Evolutionary conservation across 805 yeast species (phyloP).

Genomic region (Yarrowia osloensis): DNA sequence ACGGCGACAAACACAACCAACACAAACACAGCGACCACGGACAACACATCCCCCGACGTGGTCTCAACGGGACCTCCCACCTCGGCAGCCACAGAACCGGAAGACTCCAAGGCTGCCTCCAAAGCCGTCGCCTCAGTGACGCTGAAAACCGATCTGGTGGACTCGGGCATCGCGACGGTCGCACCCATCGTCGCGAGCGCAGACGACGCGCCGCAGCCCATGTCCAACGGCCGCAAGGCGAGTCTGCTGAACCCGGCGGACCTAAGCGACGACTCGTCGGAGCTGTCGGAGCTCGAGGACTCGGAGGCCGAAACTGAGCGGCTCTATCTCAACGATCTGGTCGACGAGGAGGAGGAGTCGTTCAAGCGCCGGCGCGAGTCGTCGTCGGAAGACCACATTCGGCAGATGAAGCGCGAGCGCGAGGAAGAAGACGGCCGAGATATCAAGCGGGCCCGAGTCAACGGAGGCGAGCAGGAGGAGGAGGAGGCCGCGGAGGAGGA

Average conservation of each 20-base stretch:
- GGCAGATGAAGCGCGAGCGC: slow-evolving; percentile 31
- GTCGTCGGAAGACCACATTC: slow-evolving; percentile 22
- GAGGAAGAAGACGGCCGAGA: slow-evolving; percentile 33
- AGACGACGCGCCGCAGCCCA: background rate
- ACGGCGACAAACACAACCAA: background rate
- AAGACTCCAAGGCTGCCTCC: no score
- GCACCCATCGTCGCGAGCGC: background rate
- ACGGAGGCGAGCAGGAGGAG: slow-evolving; percentile 10
- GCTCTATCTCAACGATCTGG: slow-evolving; percentile 58
- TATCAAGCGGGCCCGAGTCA: slow-evolving; percentile 33
- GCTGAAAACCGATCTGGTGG: background rate
- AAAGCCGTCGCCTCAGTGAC: background rate
- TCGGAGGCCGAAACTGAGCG: slow-evolving; percentile 93
- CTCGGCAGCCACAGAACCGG: no score
- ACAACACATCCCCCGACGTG: no score
- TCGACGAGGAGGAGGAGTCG: slow-evolving; percentile 39
- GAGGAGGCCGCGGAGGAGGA: background rate
- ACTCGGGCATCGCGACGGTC: background rate
- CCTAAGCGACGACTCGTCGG: slow-evolving; percentile 44
- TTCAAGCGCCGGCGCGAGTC: slow-evolving; percentile 28
- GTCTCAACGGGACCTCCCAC: no score
- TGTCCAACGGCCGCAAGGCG: slow-evolving; percentile 3
- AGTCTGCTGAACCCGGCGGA: slow-evolving; percentile 24
- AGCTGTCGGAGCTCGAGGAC: slow-evolving; percentile 49
- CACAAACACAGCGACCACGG: no score